Conservation (phyloP, 306 rosid species). For the Casuarina equisetifolia region DNA sequence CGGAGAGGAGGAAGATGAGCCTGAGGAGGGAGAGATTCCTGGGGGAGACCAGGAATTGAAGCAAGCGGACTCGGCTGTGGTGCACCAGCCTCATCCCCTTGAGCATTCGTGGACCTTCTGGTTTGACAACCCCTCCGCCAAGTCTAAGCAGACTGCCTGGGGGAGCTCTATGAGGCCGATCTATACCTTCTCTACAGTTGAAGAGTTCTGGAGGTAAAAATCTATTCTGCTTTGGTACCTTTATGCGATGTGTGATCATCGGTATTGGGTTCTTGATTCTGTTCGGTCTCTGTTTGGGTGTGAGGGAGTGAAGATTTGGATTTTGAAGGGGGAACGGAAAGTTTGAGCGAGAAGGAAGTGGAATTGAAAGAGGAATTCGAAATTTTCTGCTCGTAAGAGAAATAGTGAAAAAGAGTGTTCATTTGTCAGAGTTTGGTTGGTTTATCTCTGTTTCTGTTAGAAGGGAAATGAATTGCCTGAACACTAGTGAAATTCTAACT, state of each 20-base stretch:
- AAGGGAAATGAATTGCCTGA: neutral
- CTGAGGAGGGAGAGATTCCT: constrained; percentile 79
- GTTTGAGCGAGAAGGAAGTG: neutral
- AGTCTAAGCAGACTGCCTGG: constrained; percentile 65
- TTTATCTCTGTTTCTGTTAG: neutral
- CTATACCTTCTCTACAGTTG: constrained; percentile 77
- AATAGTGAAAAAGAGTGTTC: neutral
- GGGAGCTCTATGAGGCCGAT: constrained; percentile 69
- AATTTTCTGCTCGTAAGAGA: neutral
- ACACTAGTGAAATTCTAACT: neutral
- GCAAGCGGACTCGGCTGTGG: constrained; percentile 26
- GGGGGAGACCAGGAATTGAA: constrained; percentile 57
- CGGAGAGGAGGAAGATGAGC: constrained; percentile 46
- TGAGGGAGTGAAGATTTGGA: neutral
- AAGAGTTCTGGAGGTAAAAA: constrained; percentile 84
- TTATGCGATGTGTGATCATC: neutral
- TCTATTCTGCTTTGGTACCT: neutral
- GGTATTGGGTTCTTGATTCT: neutral
- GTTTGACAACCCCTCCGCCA: constrained; percentile 75
- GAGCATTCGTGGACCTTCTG: constrained; percentile 97
- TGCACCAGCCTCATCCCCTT: constrained; percentile 56
- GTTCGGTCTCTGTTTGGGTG: constrained; percentile 13
- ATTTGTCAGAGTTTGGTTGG: neutral
- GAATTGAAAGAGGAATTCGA: neutral
- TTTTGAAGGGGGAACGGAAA: neutral